Conservation (phyloP, 2,329 filamentous ascomycete genomes). For the Fusarium sp. region DNA sequence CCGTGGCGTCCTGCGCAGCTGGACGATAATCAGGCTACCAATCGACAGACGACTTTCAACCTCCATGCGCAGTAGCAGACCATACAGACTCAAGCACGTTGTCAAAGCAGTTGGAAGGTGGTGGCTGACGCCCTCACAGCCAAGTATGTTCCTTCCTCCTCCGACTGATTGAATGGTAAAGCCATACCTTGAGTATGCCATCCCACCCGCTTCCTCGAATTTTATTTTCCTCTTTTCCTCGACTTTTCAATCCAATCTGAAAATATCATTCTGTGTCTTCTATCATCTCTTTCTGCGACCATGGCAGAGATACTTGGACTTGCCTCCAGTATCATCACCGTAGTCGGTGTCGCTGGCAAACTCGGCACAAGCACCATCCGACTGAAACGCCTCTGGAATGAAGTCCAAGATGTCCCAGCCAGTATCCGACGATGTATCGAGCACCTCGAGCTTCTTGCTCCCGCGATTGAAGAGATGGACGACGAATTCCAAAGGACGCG, state of each 20-base stretch:
- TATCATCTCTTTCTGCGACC: background rate
- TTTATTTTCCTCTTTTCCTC: too few species aligned
- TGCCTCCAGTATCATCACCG: constrained; percentile 29
- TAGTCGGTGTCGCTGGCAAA: constrained; percentile 29
- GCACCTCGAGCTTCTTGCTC: background rate
- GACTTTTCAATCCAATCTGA: too few species aligned
- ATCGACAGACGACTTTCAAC: background rate
- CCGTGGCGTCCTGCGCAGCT: background rate
- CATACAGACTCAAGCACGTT: background rate
- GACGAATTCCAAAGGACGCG: constrained; percentile 6
- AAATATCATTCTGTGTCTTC: rapidly evolving
- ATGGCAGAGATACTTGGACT: constrained; percentile 37
- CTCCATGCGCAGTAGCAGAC: background rate
- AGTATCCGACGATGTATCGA: constrained; percentile 14
- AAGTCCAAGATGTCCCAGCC: constrained; percentile 20
- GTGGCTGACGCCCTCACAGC: background rate
- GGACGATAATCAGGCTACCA: background rate
- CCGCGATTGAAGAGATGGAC: constrained; percentile 9
- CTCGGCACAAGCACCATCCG: constrained; percentile 11
- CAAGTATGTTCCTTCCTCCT: background rate
- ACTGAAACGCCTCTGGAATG: constrained; percentile 35
- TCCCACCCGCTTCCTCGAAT: too few species aligned
- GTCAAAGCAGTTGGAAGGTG: background rate
- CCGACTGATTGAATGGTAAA: too few species aligned
- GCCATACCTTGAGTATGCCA: too few species aligned